Evolutionary conservation across 2,329 filamentous ascomycete genomes (phyloP), one percentile per base, ranked within the genome.

Genomic region (Graphium sp.): DNA sequence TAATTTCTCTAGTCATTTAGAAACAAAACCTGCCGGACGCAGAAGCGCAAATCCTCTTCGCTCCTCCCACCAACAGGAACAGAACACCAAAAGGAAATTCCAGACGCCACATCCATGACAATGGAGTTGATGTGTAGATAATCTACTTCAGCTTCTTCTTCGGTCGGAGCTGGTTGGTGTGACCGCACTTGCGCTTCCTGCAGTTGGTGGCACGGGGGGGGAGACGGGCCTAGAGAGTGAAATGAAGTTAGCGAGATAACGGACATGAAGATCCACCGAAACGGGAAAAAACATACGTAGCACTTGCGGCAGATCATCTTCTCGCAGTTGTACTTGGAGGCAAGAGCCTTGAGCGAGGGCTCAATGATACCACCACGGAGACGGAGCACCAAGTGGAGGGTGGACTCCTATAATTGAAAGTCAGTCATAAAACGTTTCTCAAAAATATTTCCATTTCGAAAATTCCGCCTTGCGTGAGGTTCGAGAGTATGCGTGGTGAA

Each of bases 261-360:
- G 9, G 18, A 16, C 6, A 15, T 10, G 19, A 13, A 14, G 9
- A 15, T 4, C 16, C 14, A 12, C 4, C 13, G 22, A 17, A 5
- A 6, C 23, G 27, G 19, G 28, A 11, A 27, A 34, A 26, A 33
- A 75, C 79, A 49, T 76, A 89, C 83, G 66, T 95, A 95, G 80
- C 89, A 98, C 81, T 98, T 95, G 73, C 89, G 87, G 83, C 89
- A 95, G 66, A 95, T 93, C 79, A 87, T 87, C 79, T 94, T 94
- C 47, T 95, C 89, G 80, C 87, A 95, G 79, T 98, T 95, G 76
- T 91, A 95, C 74, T 94, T 94, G 70, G 78, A 85, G 55, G 87
- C 87, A 42, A 95, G 77, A 46, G 83, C 87, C 78, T 95, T 95
- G 52, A 95, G 77, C 51, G 85, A 94, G 50, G 89, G 89, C 74